These are phyloP conservation scores for Oryza officinalis DNA, from an alignment of 176 grass and related monocot genomes.

Conservation along the genomic window DNA sequence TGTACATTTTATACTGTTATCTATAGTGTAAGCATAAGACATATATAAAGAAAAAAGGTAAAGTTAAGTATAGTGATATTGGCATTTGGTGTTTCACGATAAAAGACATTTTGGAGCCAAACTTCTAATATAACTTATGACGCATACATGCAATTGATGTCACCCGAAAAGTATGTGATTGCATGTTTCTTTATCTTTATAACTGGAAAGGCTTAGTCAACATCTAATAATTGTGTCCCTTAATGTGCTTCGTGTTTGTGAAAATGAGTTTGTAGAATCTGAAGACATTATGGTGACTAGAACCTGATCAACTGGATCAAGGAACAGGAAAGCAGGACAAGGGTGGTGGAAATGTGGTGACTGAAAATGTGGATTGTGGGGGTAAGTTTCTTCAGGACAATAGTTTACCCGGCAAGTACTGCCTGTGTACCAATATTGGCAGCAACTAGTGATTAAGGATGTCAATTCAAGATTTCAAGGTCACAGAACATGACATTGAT, in stretches of 20 bases:
- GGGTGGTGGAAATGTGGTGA: background rate
- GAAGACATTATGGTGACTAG: background rate
- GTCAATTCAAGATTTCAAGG: background rate
- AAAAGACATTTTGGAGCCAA: constrained; percentile 5
- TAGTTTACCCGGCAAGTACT: background rate
- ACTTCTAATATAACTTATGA: background rate
- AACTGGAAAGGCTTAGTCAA: background rate
- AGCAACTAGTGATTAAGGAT: background rate
- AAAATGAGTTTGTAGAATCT: background rate
- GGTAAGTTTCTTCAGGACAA: background rate
- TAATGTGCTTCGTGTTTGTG: background rate
- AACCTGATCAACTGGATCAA: background rate
- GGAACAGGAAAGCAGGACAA: background rate
- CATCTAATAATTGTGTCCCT: background rate
- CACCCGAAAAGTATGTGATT: constrained; percentile 7
- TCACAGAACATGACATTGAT: background rate
- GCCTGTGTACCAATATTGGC: background rate
- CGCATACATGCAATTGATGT: constrained; percentile 5
- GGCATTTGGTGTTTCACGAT: background rate
- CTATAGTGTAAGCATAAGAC: background rate
- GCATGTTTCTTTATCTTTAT: background rate
- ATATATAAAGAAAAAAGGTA: background rate
- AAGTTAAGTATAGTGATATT: background rate
- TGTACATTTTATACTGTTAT: background rate
- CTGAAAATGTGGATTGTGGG: background rate